Evolutionary conservation across 1,284 basidiomycete species (phyloP).

Genomic region (Pyrrhoderma lamaoense): DNA sequence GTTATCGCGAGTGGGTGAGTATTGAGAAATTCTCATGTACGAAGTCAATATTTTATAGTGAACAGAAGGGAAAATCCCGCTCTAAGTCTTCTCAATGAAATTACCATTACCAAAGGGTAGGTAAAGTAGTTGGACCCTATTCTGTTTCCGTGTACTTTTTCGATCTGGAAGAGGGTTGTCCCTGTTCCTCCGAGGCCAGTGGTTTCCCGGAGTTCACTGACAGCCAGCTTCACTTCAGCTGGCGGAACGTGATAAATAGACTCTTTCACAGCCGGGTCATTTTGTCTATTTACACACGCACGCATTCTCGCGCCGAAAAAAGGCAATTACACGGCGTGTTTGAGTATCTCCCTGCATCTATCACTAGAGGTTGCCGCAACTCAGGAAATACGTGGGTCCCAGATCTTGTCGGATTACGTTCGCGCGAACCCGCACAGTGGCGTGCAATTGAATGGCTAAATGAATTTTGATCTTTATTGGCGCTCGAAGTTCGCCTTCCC

Average conservation of each 20-base stretch:
- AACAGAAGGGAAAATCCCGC: conserved; percentile 12
- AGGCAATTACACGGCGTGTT: conserved; percentile 15
- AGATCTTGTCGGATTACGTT: conserved; percentile 13
- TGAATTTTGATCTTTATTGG: conserved; percentile 7
- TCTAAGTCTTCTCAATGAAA: conserved; percentile 11
- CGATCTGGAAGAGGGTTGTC: conserved; percentile 8
- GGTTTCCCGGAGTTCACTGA: conserved; percentile 12
- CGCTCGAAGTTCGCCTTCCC: conserved; percentile 8
- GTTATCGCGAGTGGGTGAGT: conserved; percentile 15
- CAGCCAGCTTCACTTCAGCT: conserved; percentile 1
- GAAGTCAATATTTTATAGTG: conserved; percentile 11
- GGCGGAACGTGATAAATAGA: conserved; percentile 3
- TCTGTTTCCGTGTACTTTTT: conserved; percentile 10
- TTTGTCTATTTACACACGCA: conserved; percentile 12
- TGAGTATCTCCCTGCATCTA: conserved; percentile 12
- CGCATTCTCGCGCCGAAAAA: conserved; percentile 15
- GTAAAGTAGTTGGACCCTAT: conserved; percentile 17
- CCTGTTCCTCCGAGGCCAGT: conserved; percentile 6
- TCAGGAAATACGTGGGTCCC: conserved; percentile 1
- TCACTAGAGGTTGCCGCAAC: conserved; percentile 10
- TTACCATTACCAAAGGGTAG: conserved; percentile 9
- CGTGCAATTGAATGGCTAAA: conserved; percentile 6
- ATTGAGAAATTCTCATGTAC: neutral
- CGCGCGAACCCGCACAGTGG: conserved; percentile 7
- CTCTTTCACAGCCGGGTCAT: conserved; percentile 6